Evolutionary conservation across 2,329 filamentous ascomycete genomes (phyloP).

Genomic region (Aureobasidium sp.): DNA sequence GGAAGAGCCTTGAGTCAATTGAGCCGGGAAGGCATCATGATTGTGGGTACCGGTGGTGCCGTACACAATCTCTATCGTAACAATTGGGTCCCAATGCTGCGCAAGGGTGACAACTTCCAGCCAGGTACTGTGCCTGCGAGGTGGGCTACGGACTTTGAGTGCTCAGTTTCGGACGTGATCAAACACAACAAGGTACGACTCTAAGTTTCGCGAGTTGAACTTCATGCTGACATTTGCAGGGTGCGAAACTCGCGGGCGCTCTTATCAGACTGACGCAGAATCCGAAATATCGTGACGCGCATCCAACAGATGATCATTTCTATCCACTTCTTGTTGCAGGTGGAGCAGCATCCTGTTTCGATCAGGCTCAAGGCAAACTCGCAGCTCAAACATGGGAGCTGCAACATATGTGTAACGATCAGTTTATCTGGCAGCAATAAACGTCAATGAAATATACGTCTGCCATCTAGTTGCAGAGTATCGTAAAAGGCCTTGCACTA

Average conservation of each 20-base stretch:
- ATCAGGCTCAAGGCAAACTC: neutral
- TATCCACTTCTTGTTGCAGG: too few relatives aligned
- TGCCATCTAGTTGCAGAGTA: too few relatives aligned
- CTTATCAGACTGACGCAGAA: slow-evolving; percentile 74
- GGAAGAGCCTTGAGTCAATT: slow-evolving; percentile 64
- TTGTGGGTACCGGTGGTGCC: slow-evolving; percentile 67
- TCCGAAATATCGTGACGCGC: slow-evolving; percentile 70
- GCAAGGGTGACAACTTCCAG: slow-evolving; percentile 69
- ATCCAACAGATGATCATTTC: slow-evolving; percentile 76
- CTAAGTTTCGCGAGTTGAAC: too few relatives aligned
- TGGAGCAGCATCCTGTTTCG: slow-evolving; percentile 71
- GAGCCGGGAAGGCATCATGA: slow-evolving; percentile 60
- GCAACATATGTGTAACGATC: slow-evolving; percentile 69
- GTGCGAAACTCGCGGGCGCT: slow-evolving; percentile 59
- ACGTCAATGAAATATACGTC: too few relatives aligned
- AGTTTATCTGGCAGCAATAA: too few relatives aligned
- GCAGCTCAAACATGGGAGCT: slow-evolving; percentile 69
- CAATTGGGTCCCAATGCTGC: slow-evolving; percentile 69
- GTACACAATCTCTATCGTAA: slow-evolving; percentile 79
- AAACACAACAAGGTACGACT: too few relatives aligned
- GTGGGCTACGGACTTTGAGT: slow-evolving; percentile 71
- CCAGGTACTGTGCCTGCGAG: slow-evolving; percentile 64
- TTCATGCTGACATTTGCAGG: too few relatives aligned
- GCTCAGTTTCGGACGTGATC: slow-evolving; percentile 69
- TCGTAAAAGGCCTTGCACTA: too few relatives aligned